Evolutionary conservation across 371 early-diverging fungal species (phyloP).

Genomic region (Mucor piriformis): DNA sequence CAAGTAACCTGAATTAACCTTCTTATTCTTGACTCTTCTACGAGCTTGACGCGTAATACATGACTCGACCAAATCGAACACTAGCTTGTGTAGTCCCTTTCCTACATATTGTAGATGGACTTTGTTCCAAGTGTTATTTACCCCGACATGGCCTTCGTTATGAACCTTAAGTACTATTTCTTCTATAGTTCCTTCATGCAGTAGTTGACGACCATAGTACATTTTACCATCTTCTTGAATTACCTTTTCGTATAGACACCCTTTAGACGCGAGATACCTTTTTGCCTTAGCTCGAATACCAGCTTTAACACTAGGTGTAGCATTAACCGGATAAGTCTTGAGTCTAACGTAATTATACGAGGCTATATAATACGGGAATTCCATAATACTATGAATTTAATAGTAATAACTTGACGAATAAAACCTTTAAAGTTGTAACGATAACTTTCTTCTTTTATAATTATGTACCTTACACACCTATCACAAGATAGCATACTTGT

Average conservation of each 20-base stretch:
- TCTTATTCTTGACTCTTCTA: not conserved
- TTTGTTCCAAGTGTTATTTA: not conserved
- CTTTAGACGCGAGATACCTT: constrained; percentile 8
- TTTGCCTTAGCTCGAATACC: constrained; percentile 3
- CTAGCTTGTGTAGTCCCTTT: too few species aligned
- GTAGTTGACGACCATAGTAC: constrained; percentile 8
- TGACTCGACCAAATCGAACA: not conserved
- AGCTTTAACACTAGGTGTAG: not conserved
- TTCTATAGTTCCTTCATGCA: constrained; percentile 12
- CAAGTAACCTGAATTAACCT: not conserved
- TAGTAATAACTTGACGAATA: not conserved
- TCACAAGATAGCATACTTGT: too few species aligned
- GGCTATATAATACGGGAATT: constrained; percentile 2
- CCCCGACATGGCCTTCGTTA: constrained; percentile 23
- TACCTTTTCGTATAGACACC: not conserved
- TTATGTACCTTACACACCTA: too few species aligned
- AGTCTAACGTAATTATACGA: constrained; percentile 2
- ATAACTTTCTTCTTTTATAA: too few species aligned
- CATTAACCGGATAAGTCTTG: constrained; percentile 9
- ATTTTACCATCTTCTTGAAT: not conserved
- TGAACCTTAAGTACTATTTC: constrained; percentile 9
- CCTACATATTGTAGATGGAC: too few species aligned
- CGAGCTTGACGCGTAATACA: constrained; percentile 18
- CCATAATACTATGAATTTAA: not conserved
- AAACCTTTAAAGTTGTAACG: too few species aligned